These are phyloP conservation scores for Inonotus hispidus DNA, from an alignment of 1,284 basidiomycete genomes.

Conservation along the genomic window DNA sequence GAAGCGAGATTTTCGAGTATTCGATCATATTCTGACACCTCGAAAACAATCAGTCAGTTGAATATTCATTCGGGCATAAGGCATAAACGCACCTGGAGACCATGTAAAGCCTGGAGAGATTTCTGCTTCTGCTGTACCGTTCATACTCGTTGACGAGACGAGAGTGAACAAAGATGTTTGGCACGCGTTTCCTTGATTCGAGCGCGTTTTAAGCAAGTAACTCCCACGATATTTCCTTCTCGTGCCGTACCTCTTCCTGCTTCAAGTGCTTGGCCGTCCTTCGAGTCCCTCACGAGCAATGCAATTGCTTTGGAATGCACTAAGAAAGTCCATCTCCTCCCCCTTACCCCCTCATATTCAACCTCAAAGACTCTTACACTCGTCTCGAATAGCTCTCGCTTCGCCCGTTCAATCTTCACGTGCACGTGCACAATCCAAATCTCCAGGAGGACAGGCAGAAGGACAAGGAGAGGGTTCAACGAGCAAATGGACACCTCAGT, in stretches of 20 bases:
- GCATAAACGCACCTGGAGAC: constrained; percentile 37
- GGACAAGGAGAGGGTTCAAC: constrained; percentile 9
- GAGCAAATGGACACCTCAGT: constrained; percentile 79
- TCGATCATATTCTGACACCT: constrained; percentile 51
- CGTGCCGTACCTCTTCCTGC: background rate
- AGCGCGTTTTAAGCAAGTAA: background rate
- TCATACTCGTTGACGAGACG: background rate
- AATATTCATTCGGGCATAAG: background rate
- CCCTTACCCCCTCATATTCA: background rate
- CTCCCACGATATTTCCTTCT: background rate
- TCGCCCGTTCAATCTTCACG: background rate
- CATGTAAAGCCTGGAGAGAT: constrained; percentile 34
- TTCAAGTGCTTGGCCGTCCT: too few species aligned
- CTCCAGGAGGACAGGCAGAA: background rate
- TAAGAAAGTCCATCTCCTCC: background rate
- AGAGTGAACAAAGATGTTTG: background rate
- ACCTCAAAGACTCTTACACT: constrained; percentile 1
- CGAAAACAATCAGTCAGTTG: constrained; percentile 17
- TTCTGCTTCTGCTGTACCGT: background rate
- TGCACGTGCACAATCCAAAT: background rate
- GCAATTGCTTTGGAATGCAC: constrained; percentile 6
- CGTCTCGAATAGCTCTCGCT: background rate
- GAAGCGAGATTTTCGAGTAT: constrained; percentile 63
- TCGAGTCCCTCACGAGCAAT: background rate
- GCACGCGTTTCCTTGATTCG: background rate